Evolutionary conservation across 1,139 yeast genomes (phyloP).

Genomic region (Candida sp.): DNA sequence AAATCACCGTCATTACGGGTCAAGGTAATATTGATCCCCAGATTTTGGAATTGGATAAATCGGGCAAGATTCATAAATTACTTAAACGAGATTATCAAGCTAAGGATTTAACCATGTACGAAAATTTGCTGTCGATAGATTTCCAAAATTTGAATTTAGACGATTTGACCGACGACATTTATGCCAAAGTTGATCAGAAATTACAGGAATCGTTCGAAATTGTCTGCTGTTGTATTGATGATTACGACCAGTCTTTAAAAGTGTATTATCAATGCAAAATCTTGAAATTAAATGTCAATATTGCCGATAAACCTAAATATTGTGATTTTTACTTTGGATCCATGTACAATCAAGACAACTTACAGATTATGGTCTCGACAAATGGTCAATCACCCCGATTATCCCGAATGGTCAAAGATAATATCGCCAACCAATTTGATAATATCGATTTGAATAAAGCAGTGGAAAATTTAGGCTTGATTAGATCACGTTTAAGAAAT

Average conservation of each 20-base stretch:
- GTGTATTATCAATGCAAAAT: constrained; percentile 60
- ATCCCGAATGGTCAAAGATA: constrained; percentile 62
- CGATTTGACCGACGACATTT: constrained; percentile 23
- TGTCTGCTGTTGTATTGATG: constrained; percentile 77
- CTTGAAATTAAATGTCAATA: constrained; percentile 64
- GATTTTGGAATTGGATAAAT: constrained; percentile 29
- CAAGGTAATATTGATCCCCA: constrained; percentile 38
- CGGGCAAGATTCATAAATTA: constrained; percentile 43
- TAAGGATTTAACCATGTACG: constrained; percentile 50
- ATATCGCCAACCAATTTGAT: constrained; percentile 44
- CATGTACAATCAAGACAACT: constrained; percentile 69
- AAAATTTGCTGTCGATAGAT: constrained; percentile 12
- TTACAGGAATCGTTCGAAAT: constrained; percentile 50
- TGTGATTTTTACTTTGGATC: constrained; percentile 90
- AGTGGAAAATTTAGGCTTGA: constrained; percentile 57
- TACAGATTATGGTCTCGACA: constrained; percentile 81
- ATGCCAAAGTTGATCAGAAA: constrained; percentile 27
- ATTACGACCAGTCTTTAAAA: constrained; percentile 54
- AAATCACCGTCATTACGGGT: constrained; percentile 66
- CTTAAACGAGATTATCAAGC: constrained; percentile 38
- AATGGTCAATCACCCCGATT: constrained; percentile 82
- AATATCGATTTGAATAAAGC: constrained; percentile 53
- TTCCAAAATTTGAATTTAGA: constrained; percentile 13
- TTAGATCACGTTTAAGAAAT: constrained; percentile 52
- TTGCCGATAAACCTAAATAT: constrained; percentile 79